Conservation (phyloP, 129 eudicot species). For the Helianthus annuus region DNA sequence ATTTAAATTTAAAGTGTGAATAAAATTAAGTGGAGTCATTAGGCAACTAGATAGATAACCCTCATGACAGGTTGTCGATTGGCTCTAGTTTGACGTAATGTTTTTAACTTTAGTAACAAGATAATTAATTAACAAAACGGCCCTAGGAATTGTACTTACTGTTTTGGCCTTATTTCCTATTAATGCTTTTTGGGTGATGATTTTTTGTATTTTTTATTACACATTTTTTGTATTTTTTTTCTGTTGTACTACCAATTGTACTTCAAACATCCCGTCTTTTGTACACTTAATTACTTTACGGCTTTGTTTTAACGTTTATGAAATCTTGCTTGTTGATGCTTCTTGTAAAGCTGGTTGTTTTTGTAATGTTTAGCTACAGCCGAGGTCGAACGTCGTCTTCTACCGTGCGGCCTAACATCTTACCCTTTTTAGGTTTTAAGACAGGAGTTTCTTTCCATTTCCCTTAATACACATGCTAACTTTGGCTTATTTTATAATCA, state of each 20-base stretch:
- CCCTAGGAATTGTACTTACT: too few relatives aligned
- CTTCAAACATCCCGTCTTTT: background rate
- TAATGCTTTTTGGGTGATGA: too few relatives aligned
- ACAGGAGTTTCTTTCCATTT: background rate
- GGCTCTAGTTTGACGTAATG: too few relatives aligned
- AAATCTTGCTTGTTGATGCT: background rate
- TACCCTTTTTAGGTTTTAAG: too few relatives aligned
- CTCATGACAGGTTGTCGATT: background rate
- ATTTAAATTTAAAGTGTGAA: background rate
- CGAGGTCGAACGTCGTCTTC: background rate
- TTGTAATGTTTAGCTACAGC: background rate
- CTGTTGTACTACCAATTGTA: background rate
- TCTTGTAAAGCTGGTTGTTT: background rate
- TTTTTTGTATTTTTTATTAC: too few relatives aligned
- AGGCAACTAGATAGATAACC: background rate
- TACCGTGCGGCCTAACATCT: background rate
- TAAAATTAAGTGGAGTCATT: background rate
- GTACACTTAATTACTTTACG: background rate
- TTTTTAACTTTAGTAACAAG: too few relatives aligned
- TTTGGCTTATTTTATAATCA: background rate
- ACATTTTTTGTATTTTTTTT: too few relatives aligned
- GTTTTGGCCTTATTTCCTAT: too few relatives aligned
- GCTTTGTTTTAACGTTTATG: background rate
- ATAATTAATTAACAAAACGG: too few relatives aligned
- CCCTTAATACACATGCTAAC: background rate